Evolutionary conservation across 106 monocot species (phyloP).

Genomic region (Acorus calamus): DNA sequence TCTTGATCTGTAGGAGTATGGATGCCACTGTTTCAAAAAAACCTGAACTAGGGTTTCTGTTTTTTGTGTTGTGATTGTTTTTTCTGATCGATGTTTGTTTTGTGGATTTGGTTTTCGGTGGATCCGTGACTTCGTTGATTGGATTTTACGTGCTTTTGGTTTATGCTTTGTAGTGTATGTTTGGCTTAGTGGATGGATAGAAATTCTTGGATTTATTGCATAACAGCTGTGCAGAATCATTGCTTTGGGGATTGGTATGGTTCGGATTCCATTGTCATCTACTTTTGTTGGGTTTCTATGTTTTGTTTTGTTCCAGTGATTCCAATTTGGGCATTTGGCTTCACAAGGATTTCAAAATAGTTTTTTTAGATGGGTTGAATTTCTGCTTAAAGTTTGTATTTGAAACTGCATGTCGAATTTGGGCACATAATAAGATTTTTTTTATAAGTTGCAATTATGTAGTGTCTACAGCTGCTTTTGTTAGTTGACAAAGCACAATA

Average conservation of each 20-base stretch:
- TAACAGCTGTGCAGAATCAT: neutral
- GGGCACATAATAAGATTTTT: too few relatives aligned
- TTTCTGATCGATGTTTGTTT: neutral
- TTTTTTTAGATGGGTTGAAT: too few relatives aligned
- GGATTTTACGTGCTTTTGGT: conserved; percentile 14
- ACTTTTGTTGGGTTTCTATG: neutral
- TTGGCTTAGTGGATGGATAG: neutral
- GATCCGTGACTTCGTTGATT: conserved; percentile 20
- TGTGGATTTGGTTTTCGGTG: conserved; percentile 4
- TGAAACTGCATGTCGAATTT: too few relatives aligned
- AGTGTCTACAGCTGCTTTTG: too few relatives aligned
- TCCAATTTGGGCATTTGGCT: neutral
- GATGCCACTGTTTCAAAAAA: too few relatives aligned
- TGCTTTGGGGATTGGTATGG: conserved; percentile 3
- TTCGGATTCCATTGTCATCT: neutral
- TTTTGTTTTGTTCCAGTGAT: conserved; percentile 11
- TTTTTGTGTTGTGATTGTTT: too few relatives aligned
- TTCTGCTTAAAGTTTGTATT: too few relatives aligned
- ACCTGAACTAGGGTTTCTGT: too few relatives aligned
- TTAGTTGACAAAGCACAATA: too few relatives aligned
- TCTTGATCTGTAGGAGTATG: too few relatives aligned
- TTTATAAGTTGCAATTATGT: too few relatives aligned
- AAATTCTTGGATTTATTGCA: neutral
- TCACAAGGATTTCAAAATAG: conserved; percentile 9
- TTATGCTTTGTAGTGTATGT: neutral